Conservation (phyloP, 2,329 filamentous ascomycete genomes). For the Pseudocercospora ulei region DNA sequence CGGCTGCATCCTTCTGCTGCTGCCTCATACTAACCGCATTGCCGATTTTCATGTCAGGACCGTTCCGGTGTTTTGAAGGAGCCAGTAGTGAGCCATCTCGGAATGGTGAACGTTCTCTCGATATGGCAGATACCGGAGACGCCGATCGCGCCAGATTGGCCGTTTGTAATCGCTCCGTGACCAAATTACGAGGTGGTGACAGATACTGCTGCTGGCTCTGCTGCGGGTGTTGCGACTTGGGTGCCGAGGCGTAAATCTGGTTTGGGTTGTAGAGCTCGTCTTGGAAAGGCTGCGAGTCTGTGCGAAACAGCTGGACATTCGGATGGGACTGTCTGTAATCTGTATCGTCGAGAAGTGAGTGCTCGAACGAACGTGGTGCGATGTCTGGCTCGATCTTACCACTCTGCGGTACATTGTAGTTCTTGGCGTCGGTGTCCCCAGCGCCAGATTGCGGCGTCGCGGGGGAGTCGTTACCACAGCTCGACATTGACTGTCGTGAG, state of each 20-base stretch:
- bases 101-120: slow-evolving; percentile 71
- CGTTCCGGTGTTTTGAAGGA: slow-evolving; percentile 39
- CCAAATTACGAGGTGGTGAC: slow-evolving; percentile 50
- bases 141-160: slow-evolving; percentile 60
- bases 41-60: slow-evolving; percentile 33
- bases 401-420: slow-evolving; percentile 44
- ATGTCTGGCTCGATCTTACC: slow-evolving; percentile 42
- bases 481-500: slow-evolving; percentile 51
- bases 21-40: slow-evolving; percentile 53
- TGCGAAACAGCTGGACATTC: slow-evolving; percentile 61
- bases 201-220: slow-evolving; percentile 28
- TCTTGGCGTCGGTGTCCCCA: slow-evolving; percentile 47
- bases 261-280: slow-evolving; percentile 76
- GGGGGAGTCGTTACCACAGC: slow-evolving; percentile 51
- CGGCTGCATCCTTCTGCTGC: slow-evolving; percentile 52
- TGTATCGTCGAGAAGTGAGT: slow-evolving; percentile 57
- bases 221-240: slow-evolving; percentile 33
- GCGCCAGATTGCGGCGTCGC: slow-evolving; percentile 49
- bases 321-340: slow-evolving; percentile 48
- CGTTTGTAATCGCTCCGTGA: slow-evolving; percentile 66
- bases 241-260: slow-evolving; percentile 45
- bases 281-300: slow-evolving; percentile 73
- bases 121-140: slow-evolving; percentile 45
- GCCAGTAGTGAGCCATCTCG: slow-evolving; percentile 51
- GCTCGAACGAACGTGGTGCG: slow-evolving; percentile 42